A percentile compares a stretch with the other conserved stretches of the same genome.
Conservation (phyloP, 2,329 filamentous ascomycete genomes). For the Stachybotrys chlorohalonatus region DNA sequence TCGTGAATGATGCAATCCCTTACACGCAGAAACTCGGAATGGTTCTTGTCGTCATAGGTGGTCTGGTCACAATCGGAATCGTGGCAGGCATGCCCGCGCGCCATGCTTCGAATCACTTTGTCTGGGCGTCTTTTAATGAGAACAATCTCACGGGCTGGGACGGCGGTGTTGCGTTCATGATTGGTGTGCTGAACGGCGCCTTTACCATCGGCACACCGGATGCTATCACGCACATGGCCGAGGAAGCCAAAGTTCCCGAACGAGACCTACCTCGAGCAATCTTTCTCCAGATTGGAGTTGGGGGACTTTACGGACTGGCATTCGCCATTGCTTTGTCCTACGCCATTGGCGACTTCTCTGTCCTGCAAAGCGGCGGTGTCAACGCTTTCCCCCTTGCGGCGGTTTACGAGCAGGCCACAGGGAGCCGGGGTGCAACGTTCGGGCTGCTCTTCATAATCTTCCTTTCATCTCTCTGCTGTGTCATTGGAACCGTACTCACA, state of each 20-base stretch:
- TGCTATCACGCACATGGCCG: conserved; percentile 15
- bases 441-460: conserved; percentile 14
- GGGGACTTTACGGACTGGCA: conserved; percentile 10
- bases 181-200: conserved; percentile 13
- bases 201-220: conserved; percentile 14
- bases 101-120: conserved; percentile 11
- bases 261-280: conserved; percentile 11
- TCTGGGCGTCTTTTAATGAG: conserved; percentile 12
- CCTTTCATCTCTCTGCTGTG: conserved; percentile 12
- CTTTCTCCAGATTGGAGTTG: conserved; percentile 13
- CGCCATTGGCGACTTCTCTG: conserved; percentile 12
- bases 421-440: conserved; percentile 9
- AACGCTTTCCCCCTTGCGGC: conserved; percentile 13
- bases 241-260: conserved; percentile 10
- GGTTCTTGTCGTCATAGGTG: conserved; percentile 10
- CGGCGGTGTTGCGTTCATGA: conserved; percentile 14
- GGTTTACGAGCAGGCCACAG: conserved; percentile 13
- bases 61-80: conserved; percentile 12
- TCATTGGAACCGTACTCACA: conserved; percentile 11
- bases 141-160: conserved; percentile 15
- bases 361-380: conserved; percentile 9
- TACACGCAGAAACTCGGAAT: conserved; percentile 14
- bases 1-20: conserved; percentile 13
- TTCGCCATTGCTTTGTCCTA: conserved; percentile 13
- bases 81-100: conserved; percentile 10